phyloP scores from a whole-genome alignment of 2,329 filamentous ascomycete genomes.

The Fusarium longipes region DNA sequence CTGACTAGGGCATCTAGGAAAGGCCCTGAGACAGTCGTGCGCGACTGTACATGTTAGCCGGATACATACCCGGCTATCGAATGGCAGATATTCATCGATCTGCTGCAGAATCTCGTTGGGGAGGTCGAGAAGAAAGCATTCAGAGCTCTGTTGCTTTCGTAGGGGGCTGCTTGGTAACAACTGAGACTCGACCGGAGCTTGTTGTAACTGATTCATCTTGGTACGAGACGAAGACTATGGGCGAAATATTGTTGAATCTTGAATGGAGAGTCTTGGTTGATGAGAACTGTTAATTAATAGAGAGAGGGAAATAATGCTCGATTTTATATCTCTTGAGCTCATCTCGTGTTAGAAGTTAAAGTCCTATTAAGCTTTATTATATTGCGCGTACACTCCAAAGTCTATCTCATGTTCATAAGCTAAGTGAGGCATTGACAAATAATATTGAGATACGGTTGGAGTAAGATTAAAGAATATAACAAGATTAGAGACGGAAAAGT shows the following conservation, averaged over 20 bases:
- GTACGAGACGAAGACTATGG: neutral
- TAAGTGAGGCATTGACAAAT: neutral
- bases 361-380: neutral
- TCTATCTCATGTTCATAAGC: neutral
- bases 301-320: neutral
- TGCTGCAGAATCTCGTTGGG: neutral
- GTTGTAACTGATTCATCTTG: neutral
- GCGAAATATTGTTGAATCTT: neutral
- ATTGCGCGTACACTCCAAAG: neutral
- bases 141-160: neutral
- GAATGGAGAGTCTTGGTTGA: neutral
- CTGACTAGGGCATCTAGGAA: accelerated
- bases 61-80: neutral
- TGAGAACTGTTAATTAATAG: neutral
- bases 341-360: neutral
- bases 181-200: accelerated
- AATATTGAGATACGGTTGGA: neutral
- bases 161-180: no score
- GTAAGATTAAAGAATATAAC: neutral
- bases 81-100: neutral
- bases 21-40: neutral
- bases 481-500: no score
- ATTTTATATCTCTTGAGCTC: neutral
- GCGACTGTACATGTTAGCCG: neutral
- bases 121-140: neutral